These are phyloP conservation scores for Nicotiana knightiana DNA, from an alignment of 257 asterid genomes.

Conservation along the genomic window DNA sequence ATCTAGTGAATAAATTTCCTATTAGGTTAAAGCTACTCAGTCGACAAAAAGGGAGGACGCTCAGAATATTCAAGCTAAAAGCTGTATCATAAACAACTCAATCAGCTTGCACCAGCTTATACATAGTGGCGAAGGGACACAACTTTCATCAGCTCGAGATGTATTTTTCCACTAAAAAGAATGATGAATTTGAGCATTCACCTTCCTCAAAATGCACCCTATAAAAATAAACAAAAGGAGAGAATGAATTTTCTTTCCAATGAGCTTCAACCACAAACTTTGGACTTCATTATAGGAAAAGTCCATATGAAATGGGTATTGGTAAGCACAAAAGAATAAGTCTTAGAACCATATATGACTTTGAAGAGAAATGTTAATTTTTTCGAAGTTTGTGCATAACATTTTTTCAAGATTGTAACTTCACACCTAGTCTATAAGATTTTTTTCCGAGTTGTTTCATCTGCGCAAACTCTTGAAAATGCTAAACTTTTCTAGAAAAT, in stretches of 20 bases:
- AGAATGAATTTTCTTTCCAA: neutral
- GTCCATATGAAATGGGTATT: neutral
- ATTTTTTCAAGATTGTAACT: neutral
- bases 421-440: neutral
- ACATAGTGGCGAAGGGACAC: neutral
- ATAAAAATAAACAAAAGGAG: neutral
- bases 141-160: neutral
- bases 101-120: neutral
- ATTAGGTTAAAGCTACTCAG: neutral
- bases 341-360: neutral
- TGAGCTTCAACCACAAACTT: slow-evolving; percentile 1
- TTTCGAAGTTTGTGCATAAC: neutral
- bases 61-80: neutral
- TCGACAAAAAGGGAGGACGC: neutral
- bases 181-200: neutral
- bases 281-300: neutral
- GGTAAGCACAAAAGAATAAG: neutral
- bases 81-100: neutral
- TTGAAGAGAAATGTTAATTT: neutral
- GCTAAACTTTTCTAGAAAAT: neutral
- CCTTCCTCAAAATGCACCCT: neutral
- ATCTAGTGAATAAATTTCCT: neutral
- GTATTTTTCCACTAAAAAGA: neutral
- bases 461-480: neutral
- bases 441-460: neutral